phyloP scores from a whole-genome alignment of 2,329 filamentous ascomycete species.

The Phaeosphaeriaceae sp. region DNA sequence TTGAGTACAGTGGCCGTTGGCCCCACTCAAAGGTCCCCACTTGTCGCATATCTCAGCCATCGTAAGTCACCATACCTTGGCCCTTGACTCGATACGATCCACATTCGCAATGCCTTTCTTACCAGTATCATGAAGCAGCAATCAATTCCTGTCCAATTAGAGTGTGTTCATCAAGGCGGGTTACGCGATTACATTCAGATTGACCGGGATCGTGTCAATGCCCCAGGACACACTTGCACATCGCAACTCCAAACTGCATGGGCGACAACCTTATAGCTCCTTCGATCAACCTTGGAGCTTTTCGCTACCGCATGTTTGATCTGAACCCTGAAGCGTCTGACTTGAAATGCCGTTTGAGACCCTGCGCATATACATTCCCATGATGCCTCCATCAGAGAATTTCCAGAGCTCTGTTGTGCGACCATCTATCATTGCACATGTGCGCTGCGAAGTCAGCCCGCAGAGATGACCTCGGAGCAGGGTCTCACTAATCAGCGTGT shows the following conservation, averaged over 20 bases:
- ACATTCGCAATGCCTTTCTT: slow-evolving; percentile 2
- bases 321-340: neutral
- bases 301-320: neutral
- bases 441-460: slow-evolving; percentile 1
- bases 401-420: neutral
- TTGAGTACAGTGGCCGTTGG: neutral
- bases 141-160: neutral
- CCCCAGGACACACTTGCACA: slow-evolving; percentile 6
- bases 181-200: slow-evolving; percentile 2
- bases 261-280: neutral
- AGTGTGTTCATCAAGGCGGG: neutral
- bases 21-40: neutral
- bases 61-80: neutral
- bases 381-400: neutral
- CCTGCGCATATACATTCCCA: slow-evolving; percentile 4
- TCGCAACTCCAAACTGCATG: slow-evolving; percentile 3
- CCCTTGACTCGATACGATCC: neutral
- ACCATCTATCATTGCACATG: neutral
- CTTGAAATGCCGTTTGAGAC: neutral
- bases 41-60: neutral
- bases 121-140: slow-evolving; percentile 4
- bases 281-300: slow-evolving; percentile 5
- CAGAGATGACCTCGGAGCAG: neutral
- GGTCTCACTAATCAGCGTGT: slow-evolving; percentile 18
- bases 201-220: slow-evolving; percentile 1